A percentile compares a stretch with the other conserved stretches of the same genome.
Evolutionary conservation across 257 asterid genomes (phyloP).

Genomic region (Scutellaria baicalensis): DNA sequence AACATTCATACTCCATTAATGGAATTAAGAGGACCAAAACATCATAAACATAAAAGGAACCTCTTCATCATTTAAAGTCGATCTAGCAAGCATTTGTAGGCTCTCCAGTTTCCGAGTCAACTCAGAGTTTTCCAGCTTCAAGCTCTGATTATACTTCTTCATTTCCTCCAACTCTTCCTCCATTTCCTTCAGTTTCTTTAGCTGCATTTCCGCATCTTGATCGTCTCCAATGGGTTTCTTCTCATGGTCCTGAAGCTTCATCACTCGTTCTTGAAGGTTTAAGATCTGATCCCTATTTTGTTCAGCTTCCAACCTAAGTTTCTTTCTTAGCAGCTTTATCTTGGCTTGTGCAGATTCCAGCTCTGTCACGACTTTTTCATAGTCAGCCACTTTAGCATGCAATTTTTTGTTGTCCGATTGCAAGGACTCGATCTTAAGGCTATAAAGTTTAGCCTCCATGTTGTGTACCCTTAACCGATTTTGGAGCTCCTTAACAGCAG

Average conservation of each 20-base stretch:
- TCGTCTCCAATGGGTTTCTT: slow-evolving; percentile 21
- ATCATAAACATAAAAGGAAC: slow-evolving; percentile 24
- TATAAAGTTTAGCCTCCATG: slow-evolving; percentile 63
- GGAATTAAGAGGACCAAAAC: neutral
- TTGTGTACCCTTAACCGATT: slow-evolving; percentile 54
- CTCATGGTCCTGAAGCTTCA: slow-evolving; percentile 60
- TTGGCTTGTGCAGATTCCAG: slow-evolving; percentile 72
- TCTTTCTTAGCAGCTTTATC: slow-evolving; percentile 55
- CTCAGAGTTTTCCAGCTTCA: slow-evolving; percentile 53
- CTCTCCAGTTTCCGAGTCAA: slow-evolving; percentile 52
- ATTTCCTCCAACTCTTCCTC: slow-evolving; percentile 54
- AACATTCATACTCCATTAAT: neutral
- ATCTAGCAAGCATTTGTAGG: slow-evolving; percentile 41
- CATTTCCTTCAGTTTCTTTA: slow-evolving; percentile 29
- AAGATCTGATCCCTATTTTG: slow-evolving; percentile 59
- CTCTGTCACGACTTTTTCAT: slow-evolving; percentile 51
- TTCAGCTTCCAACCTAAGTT: slow-evolving; percentile 59
- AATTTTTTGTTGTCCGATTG: slow-evolving; percentile 55
- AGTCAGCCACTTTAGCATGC: slow-evolving; percentile 55
- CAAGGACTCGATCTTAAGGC: slow-evolving; percentile 64
- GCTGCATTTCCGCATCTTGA: slow-evolving; percentile 22
- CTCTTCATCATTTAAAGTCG: slow-evolving; percentile 53
- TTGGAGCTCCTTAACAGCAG: slow-evolving; percentile 66
- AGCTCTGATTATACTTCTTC: slow-evolving; percentile 36
- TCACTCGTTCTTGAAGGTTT: slow-evolving; percentile 64